Evolutionary conservation across 257 asterid genomes (phyloP).

Genomic region (Mentha longifolia): DNA sequence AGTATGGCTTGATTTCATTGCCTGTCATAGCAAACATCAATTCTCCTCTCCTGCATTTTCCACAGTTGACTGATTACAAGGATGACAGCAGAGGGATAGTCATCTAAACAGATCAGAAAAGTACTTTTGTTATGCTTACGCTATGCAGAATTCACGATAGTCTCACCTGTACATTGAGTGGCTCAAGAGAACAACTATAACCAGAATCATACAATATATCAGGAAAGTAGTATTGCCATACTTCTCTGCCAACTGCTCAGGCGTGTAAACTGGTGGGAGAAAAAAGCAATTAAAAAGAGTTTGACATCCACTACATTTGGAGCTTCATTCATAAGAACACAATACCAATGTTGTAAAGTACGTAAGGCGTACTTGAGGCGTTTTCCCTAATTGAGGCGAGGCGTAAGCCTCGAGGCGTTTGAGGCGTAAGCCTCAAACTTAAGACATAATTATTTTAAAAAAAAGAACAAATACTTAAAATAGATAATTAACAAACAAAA

Average conservation of each 20-base stretch:
- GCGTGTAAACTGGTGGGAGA: constrained; percentile 72
- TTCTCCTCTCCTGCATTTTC: constrained; percentile 79
- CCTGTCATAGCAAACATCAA: constrained; percentile 62
- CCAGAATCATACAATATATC: constrained; percentile 79
- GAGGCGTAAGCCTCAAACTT: too few species aligned
- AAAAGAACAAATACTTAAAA: too few species aligned
- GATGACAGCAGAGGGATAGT: constrained; percentile 1
- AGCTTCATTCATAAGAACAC: constrained; percentile 24
- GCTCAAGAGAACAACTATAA: constrained; percentile 63
- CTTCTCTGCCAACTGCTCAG: constrained; percentile 94
- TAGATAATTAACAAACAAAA: too few species aligned
- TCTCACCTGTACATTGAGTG: constrained; percentile 63
- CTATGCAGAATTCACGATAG: constrained; percentile 24
- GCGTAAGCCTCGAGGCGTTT: too few species aligned
- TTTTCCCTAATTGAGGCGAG: too few species aligned
- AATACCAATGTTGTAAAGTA: too few species aligned
- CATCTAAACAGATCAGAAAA: constrained; percentile 19
- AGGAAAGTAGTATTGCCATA: constrained; percentile 79
- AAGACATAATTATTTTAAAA: too few species aligned
- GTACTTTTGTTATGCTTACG: constrained; percentile 28
- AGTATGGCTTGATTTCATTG: constrained; percentile 65
- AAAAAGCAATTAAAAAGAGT: constrained; percentile 23
- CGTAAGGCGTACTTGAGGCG: too few species aligned
- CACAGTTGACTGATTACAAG: constrained; percentile 4
- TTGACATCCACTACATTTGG: constrained; percentile 14